Conservation (phyloP, 805 yeast species). For the Groenewaldozyma tartarivorans region DNA sequence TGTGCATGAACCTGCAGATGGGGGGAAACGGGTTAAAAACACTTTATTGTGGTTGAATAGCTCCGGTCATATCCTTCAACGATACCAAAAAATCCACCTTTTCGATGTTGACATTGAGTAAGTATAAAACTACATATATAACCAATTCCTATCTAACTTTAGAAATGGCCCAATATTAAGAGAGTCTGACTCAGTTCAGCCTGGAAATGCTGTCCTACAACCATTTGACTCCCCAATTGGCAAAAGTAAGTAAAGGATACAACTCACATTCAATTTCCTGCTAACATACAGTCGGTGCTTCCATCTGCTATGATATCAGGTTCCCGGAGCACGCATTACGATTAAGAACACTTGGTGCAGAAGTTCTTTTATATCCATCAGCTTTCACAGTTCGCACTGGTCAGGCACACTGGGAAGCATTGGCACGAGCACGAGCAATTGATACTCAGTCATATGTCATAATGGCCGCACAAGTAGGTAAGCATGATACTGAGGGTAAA, state of each 20-base stretch:
- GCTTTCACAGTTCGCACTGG: constrained; percentile 94
- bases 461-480: constrained; percentile 83
- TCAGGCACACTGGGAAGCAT: constrained; percentile 74
- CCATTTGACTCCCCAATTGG: constrained; percentile 57
- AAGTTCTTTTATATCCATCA: constrained; percentile 72
- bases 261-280: not conserved
- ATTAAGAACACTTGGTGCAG: constrained; percentile 60
- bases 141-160: constrained; percentile 8
- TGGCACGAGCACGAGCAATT: constrained; percentile 78
- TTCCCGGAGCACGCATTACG: constrained; percentile 73
- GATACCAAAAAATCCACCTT: constrained; percentile 79
- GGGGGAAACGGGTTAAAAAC: constrained; percentile 49
- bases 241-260: constrained; percentile 20
- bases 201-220: constrained; percentile 47
- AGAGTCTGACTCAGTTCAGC: constrained; percentile 73
- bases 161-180: constrained; percentile 70
- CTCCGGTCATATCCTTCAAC: constrained; percentile 52
- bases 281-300: constrained; percentile 21
- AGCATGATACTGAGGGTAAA: constrained; percentile 46
- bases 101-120: constrained; percentile 71
- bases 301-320: constrained; percentile 69
- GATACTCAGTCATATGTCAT: constrained; percentile 82
- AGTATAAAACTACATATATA: not conserved
- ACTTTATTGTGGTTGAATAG: constrained; percentile 62
- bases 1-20: constrained; percentile 61